Evolutionary conservation across 176 grass and related monocot genomes (phyloP).

Genomic region (Lolium rigidum): DNA sequence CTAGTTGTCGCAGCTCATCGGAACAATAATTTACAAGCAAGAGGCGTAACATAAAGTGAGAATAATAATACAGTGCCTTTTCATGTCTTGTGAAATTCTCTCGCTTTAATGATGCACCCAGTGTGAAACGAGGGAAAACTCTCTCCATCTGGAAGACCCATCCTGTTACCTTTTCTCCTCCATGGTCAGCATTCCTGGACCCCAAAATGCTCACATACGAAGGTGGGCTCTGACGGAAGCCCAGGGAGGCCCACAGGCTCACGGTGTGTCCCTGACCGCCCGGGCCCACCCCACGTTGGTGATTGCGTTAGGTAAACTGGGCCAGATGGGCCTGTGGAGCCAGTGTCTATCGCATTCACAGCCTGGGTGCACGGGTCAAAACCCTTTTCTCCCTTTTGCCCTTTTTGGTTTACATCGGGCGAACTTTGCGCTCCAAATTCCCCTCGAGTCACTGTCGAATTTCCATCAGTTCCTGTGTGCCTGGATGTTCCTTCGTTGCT

Average conservation of each 20-base stretch:
- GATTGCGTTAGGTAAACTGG: constrained; percentile 43
- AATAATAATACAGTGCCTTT: constrained; percentile 22
- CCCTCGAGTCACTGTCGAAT: background rate
- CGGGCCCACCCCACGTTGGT: constrained; percentile 7
- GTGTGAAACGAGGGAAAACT: constrained; percentile 44
- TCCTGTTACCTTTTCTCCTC: background rate
- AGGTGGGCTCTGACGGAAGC: constrained; percentile 45
- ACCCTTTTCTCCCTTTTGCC: background rate
- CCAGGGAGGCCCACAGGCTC: constrained; percentile 30
- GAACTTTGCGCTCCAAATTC: background rate
- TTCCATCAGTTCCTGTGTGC: background rate
- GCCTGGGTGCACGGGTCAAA: constrained; percentile 60
- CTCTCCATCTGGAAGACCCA: background rate
- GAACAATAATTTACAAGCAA: background rate
- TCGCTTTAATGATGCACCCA: background rate
- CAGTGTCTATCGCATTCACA: constrained; percentile 49
- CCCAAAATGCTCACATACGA: constrained; percentile 13
- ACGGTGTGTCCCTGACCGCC: background rate
- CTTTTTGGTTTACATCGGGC: constrained; percentile 8
- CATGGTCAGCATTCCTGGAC: constrained; percentile 33
- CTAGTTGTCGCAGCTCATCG: background rate
- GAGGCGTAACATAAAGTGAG: background rate
- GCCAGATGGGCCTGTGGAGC: constrained; percentile 39
- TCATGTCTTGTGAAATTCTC: background rate
- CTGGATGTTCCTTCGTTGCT: background rate